Evolutionary conservation across 371 early-diverging fungal species (phyloP).

Genomic region (Fennellomyces sp.): DNA sequence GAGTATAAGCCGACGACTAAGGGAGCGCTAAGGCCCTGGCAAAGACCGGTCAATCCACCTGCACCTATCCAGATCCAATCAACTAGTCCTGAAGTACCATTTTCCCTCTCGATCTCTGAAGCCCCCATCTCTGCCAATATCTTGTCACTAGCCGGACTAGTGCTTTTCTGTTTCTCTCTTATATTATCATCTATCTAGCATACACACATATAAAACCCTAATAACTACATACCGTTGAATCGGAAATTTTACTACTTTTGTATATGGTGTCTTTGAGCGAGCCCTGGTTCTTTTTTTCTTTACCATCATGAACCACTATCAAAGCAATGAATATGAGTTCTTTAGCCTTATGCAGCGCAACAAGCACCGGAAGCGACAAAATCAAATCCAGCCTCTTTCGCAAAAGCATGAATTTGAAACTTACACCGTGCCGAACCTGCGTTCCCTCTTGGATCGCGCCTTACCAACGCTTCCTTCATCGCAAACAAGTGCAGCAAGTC

Average conservation of each 20-base stretch:
- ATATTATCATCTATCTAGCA: no score
- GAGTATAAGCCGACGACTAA: background rate
- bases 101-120: background rate
- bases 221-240: no score
- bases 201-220: no score
- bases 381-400: no score
- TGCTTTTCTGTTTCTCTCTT: background rate
- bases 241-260: no score
- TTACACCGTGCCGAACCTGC: background rate
- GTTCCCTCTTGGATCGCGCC: background rate
- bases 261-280: no score
- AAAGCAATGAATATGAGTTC: no score
- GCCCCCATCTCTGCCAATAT: background rate
- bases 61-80: conserved; percentile 1
- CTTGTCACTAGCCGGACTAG: background rate
- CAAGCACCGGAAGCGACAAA: no score
- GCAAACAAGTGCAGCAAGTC: background rate
- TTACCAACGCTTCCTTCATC: background rate
- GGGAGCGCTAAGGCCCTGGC: conserved; percentile 13
- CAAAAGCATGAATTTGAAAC: no score
- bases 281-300: no score
- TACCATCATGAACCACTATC: no score
- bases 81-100: background rate
- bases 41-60: conserved; percentile 5
- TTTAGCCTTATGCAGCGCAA: no score